Conservation (phyloP, 2,329 filamentous ascomycete species). For the Chaetomiaceae sp. region DNA sequence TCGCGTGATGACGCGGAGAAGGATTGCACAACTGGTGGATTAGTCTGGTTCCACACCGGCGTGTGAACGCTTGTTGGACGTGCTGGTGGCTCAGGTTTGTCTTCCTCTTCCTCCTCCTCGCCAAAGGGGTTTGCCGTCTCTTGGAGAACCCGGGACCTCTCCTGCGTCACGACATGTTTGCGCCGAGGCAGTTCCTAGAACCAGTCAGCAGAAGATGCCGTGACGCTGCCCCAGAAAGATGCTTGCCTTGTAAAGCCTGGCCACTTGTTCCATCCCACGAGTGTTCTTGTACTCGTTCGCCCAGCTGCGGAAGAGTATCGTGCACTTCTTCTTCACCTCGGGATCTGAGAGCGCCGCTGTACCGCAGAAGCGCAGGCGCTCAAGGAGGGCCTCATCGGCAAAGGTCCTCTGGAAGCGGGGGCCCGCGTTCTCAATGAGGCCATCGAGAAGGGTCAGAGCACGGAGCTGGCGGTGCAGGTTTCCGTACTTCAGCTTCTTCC, state of each 20-base stretch:
- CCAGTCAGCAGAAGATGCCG: neutral
- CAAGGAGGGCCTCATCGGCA: constrained; percentile 83
- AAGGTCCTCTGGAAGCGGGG: constrained; percentile 80
- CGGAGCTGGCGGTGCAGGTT: constrained; percentile 88
- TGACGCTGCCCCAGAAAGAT: too few species aligned
- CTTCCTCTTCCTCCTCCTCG: constrained; percentile 56
- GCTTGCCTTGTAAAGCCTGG: constrained; percentile 64
- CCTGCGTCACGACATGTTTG: constrained; percentile 68
- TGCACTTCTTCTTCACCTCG: constrained; percentile 82
- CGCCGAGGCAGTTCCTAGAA: constrained; percentile 53
- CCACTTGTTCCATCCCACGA: constrained; percentile 71
- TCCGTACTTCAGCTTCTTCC: constrained; percentile 99
- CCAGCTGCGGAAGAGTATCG: constrained; percentile 82
- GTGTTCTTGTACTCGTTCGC: constrained; percentile 72
- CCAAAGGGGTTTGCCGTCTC: constrained; percentile 73
- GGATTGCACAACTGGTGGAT: constrained; percentile 25
- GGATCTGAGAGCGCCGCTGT: constrained; percentile 79
- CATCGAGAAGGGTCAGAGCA: constrained; percentile 82
- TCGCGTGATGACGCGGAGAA: constrained; percentile 37
- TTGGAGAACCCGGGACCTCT: constrained; percentile 73
- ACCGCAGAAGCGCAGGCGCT: constrained; percentile 81
- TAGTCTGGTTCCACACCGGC: constrained; percentile 20
- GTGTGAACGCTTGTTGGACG: constrained; percentile 27
- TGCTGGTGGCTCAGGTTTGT: constrained; percentile 19
- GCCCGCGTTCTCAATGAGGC: constrained; percentile 90